Evolutionary conservation across 805 yeast genomes (phyloP).

Genomic region (Candida coleopterorum): DNA sequence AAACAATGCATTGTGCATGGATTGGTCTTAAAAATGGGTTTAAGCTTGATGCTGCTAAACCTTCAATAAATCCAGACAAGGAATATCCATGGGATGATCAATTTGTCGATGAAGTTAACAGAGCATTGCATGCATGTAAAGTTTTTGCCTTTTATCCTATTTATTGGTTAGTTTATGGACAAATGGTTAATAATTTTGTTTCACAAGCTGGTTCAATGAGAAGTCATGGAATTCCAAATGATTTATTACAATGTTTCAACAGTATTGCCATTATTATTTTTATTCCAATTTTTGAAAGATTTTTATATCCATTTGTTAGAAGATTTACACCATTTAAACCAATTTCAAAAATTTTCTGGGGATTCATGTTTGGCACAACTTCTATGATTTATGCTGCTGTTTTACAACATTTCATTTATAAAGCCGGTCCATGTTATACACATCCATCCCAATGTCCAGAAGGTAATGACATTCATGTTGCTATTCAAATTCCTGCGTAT

Average conservation of each 20-base stretch:
- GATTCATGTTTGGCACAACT: slow-evolving; percentile 59
- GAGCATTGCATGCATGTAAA: slow-evolving; percentile 66
- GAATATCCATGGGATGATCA: slow-evolving; percentile 58
- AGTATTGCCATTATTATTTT: slow-evolving; percentile 73
- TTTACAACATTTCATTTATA: slow-evolving; percentile 64
- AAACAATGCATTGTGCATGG: slow-evolving; percentile 41
- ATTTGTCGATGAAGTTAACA: slow-evolving; percentile 68
- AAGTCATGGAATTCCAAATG: slow-evolving; percentile 75
- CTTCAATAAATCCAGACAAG: slow-evolving; percentile 45
- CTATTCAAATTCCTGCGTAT: slow-evolving; percentile 70
- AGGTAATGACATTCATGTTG: slow-evolving; percentile 60
- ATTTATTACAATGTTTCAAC: slow-evolving; percentile 70
- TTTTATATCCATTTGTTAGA: slow-evolving; percentile 46
- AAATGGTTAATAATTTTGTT: slow-evolving; percentile 68
- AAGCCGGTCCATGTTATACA: slow-evolving; percentile 70
- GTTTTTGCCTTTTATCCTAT: slow-evolving; percentile 68
- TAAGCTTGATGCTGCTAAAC: slow-evolving; percentile 53
- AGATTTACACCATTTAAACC: slow-evolving; percentile 56
- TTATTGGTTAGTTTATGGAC: slow-evolving; percentile 69
- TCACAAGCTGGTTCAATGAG: slow-evolving; percentile 74
- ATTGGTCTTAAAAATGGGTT: slow-evolving; percentile 45
- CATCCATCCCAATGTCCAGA: slow-evolving; percentile 51
- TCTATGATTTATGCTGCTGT: slow-evolving; percentile 77
- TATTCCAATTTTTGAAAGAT: slow-evolving; percentile 64
- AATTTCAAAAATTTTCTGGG: slow-evolving; percentile 64